Base-by-base conservation (phyloP, 2,329 filamentous ascomycete species). In the Dactylellina parvicollis region DNA sequence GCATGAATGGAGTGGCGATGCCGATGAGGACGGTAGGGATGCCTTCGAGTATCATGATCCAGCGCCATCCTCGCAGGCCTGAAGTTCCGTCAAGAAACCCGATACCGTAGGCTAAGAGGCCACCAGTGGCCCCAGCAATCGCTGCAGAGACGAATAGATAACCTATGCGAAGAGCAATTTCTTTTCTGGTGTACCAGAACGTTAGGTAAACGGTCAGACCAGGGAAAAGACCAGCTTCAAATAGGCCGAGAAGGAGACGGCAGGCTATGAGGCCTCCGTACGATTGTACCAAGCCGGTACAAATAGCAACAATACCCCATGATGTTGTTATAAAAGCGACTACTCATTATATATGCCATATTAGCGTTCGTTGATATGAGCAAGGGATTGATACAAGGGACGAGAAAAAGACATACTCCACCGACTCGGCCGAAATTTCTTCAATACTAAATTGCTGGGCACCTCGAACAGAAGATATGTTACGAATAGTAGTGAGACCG, bases 141-240 rank as follows among this genome's bases (percentile, higher is more conserved):
- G 90, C 90, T 0, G 90, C 86, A 44, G 84, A 86, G 55, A 90
- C 87, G 78, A 92, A 92, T 0, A 92, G 83, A 76, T 91, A 92
- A 1, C 88, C 89, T 2, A 92, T 88, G 1, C 90, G 86, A 42
- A 92, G 81, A 3, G 89, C 90, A 1, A 92, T 84, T 80, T 92
- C 90, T 26, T 85, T 84, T 78, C 89, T 90, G 49, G 87, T 90
- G 81, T 92, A 92, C 82, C 91, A 92, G 75, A 92, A 85, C 0
- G 90, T 92, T 16, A 92, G 83, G 76, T 91, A 91, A 16, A 89
- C 81, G 3, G 86, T 88, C 75, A 90, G 81, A 0, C 89, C 89
- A 0, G 90, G 89, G 75, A 91, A 91, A 0, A 91, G 81, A 0
- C 89, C 89, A 0, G 89, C 89, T 80, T 91, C 89, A 38, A 91